Evolutionary conservation across 73 alveolate genomes (phyloP).

Genomic region (Durusdinium trenchii): DNA sequence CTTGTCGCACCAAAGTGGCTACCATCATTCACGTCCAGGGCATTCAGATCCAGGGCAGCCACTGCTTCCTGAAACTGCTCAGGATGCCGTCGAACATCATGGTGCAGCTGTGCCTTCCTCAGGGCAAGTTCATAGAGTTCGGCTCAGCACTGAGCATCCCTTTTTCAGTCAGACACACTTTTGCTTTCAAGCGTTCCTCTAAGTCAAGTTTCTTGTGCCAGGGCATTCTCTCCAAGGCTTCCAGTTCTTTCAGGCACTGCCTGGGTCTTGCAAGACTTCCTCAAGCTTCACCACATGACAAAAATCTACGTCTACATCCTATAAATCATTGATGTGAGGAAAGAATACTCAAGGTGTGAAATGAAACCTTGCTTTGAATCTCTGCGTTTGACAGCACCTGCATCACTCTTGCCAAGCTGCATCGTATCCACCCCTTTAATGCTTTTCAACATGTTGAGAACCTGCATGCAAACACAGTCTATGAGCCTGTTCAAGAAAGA

Average conservation of each 20-base stretch:
- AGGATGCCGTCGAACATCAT: constrained; percentile 62
- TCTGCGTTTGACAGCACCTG: no score
- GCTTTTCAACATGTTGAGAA: constrained; percentile 53
- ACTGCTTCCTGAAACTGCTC: constrained; percentile 40
- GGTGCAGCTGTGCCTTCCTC: constrained; percentile 64
- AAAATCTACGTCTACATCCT: no score
- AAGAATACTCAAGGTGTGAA: no score
- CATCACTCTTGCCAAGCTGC: no score
- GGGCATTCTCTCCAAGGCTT: constrained; percentile 56
- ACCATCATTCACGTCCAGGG: constrained; percentile 27
- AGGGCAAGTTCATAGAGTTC: background rate
- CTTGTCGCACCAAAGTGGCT: no score
- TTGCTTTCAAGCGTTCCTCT: background rate
- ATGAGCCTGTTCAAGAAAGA: no score
- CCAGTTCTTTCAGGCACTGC: constrained; percentile 89
- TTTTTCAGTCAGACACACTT: background rate
- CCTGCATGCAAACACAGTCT: background rate
- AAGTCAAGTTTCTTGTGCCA: constrained; percentile 45
- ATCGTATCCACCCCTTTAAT: constrained; percentile 34
- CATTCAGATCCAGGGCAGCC: constrained; percentile 43
- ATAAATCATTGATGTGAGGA: no score
- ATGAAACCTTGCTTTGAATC: no score
- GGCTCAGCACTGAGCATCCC: no score
- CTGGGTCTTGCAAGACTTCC: no score
- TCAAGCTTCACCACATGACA: no score